phyloP scores from a whole-genome alignment of 164 flowering plant genomes.

The Dillenia suffruticosa region DNA sequence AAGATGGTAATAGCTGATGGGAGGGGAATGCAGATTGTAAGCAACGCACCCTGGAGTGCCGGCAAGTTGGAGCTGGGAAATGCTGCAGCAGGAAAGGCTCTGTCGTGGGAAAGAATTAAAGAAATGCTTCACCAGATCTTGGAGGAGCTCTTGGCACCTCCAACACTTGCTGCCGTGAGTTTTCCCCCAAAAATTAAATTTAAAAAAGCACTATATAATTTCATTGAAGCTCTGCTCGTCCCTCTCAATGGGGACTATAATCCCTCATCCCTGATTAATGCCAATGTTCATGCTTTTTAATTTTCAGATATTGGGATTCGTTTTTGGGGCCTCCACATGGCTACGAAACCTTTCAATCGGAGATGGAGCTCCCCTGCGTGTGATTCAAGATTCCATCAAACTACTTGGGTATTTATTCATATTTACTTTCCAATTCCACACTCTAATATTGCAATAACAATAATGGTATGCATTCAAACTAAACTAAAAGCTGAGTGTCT shows the following conservation, averaged over 20 bases:
- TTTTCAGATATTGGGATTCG: conserved; percentile 64
- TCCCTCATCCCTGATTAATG: no score
- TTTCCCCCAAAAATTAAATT: background rate
- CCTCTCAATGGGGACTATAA: background rate
- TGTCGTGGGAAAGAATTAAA: conserved; percentile 26
- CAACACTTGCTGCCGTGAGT: conserved; percentile 79
- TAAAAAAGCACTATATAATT: no score
- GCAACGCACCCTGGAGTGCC: background rate
- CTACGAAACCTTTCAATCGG: conserved; percentile 73
- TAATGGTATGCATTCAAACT: background rate
- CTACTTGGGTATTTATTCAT: conserved; percentile 67
- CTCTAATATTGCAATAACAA: background rate
- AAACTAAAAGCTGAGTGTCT: no score
- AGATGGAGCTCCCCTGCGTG: conserved; percentile 66
- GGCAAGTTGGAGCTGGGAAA: no score
- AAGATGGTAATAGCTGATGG: no score
- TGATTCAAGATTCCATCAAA: conserved; percentile 66
- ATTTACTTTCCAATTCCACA: background rate
- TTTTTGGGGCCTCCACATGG: conserved; percentile 65
- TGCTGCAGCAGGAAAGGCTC: conserved; percentile 1
- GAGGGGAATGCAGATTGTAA: conserved; percentile 13
- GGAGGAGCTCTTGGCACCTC: conserved; percentile 80
- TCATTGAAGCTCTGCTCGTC: background rate
- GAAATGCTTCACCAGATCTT: conserved; percentile 40
- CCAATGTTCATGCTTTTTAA: background rate